Conservation (phyloP, 768 basidiomycete genomes). For the Boletus barrowsii region DNA sequence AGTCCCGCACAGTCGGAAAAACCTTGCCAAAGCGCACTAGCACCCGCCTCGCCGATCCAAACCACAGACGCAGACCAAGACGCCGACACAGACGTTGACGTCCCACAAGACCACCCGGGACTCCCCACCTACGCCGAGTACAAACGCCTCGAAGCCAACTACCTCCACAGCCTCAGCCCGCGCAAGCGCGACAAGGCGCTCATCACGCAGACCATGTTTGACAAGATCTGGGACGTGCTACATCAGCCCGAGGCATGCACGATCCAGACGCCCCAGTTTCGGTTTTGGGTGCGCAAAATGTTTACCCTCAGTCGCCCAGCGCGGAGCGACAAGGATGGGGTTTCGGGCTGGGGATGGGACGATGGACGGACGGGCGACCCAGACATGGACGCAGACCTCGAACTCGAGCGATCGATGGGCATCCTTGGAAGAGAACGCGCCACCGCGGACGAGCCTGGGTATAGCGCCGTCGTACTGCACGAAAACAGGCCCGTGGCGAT, state of each 20-base stretch:
- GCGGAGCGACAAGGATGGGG: constrained; percentile 4
- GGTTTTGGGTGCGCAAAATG: constrained; percentile 84
- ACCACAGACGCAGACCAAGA: not conserved
- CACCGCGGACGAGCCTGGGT: not conserved
- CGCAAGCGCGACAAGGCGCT: constrained; percentile 67
- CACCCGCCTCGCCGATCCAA: not conserved
- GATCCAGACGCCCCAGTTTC: constrained; percentile 61
- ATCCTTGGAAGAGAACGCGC: not conserved
- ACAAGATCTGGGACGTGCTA: constrained; percentile 69
- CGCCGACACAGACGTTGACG: not conserved
- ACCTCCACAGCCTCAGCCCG: constrained; percentile 55
- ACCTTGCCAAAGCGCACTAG: not conserved
- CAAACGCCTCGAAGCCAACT: constrained; percentile 53
- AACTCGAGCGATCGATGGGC: constrained; percentile 18
- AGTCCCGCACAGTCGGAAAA: constrained; percentile 4
- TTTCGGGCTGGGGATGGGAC: constrained; percentile 8
- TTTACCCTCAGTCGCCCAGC: constrained; percentile 48
- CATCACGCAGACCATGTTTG: constrained; percentile 67
- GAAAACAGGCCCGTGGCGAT: constrained; percentile 73
- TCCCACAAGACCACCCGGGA: constrained; percentile 36
- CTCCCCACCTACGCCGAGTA: constrained; percentile 65
- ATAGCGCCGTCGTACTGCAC: constrained; percentile 56
- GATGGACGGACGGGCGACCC: constrained; percentile 10
- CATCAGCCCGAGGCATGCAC: constrained; percentile 47
- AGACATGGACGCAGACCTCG: constrained; percentile 9